Base-by-base conservation (phyloP, 495 filamentous ascomycete species). In the Trypethelium eluteriae region DNA sequence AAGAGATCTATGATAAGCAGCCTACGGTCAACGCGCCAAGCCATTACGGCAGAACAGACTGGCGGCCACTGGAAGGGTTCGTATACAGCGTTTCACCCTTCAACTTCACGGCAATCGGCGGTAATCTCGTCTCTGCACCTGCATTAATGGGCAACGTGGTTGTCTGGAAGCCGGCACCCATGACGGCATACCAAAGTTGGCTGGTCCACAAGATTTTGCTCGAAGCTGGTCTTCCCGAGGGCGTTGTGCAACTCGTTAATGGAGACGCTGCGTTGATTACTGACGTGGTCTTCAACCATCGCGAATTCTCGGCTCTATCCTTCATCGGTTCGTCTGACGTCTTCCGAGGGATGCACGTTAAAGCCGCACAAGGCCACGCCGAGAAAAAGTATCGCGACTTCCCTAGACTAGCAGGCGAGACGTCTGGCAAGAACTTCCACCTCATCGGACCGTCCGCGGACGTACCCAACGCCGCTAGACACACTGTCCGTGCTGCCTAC, bases 371-470 rank as follows among this genome's bases (percentile, higher is more conserved):
- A 47, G 88, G 87, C 32, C 81, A 91, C 35, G 85, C 83, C 3
- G 84, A 88, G 68, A 86, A 84, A 59, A 81, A 79, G 25, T 95
- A 92, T 74, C 79, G 81, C 65, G 83, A 85, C 56, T 95, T 91
- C 77, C 91, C 91, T 14, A 85, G 91, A 67, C 85, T 94, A 39
- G 89, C 93, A 16, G 91, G 87, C 65, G 91, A 95, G 80, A 94
- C 91, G 2, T 89, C 90, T 66, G 91, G 91, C 68, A 96, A 96
- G 84, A 96, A 96, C 78, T 96, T 92, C 81, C 91, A 93, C 78
- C 79, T 96, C 47, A 75, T 96, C 56, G 90, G 95, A 73, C 67
- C 79, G 5, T 86, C 84, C 3, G 91, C 91, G 44, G 88, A 94
- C 69, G 71, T 92, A 57, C 76, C 83, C 41, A 93, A 91, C 70